phyloP scores from a whole-genome alignment of 306 rosid genomes.

The Cajanus cajan region DNA sequence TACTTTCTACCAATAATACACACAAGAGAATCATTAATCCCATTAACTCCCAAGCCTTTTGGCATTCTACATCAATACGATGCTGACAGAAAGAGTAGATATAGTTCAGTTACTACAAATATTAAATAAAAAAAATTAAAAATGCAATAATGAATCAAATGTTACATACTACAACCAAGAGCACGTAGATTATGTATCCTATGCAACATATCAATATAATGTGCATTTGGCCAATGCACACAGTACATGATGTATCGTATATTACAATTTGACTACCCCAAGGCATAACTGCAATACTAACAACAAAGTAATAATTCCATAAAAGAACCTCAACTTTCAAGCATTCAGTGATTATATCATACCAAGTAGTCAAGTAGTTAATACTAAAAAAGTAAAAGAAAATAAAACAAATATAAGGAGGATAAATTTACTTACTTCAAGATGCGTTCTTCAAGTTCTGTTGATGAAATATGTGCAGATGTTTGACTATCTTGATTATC shows the following conservation, averaged over 20 bases:
- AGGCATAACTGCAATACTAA: neutral
- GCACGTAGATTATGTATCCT: neutral
- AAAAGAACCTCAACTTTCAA: neutral
- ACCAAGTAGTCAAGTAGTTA: neutral
- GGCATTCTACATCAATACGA: neutral
- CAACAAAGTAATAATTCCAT: constrained; percentile 8
- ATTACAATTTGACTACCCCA: neutral
- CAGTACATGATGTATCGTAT: neutral
- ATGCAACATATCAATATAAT: too few species aligned
- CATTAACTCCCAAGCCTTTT: neutral
- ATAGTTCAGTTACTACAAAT: neutral
- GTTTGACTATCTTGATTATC: constrained; percentile 45
- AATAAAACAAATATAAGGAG: neutral
- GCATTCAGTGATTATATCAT: neutral
- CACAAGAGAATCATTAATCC: neutral
- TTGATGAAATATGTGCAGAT: constrained; percentile 34
- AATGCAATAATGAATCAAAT: neutral
- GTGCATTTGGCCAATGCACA: too few species aligned
- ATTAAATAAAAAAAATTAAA: neutral
- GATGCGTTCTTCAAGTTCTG: constrained; percentile 73
- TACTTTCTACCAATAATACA: neutral
- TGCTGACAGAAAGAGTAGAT: neutral
- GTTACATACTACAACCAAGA: neutral
- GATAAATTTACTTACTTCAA: constrained; percentile 51
- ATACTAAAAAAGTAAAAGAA: neutral